Evolutionary conservation across 176 grass and related monocot species (phyloP).

Genomic region (Chloris gayana): DNA sequence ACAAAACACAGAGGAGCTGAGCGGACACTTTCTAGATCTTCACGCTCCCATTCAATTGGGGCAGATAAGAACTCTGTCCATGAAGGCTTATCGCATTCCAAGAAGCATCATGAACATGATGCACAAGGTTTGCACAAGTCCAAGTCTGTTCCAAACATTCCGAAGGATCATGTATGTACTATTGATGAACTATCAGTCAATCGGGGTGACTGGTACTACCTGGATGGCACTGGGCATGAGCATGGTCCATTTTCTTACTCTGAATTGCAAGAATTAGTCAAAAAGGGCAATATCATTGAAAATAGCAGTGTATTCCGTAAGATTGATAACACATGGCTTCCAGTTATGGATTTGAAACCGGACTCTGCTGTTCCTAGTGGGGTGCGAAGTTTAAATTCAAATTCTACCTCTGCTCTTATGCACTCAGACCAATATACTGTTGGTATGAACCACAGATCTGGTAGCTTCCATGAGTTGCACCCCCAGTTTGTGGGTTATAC

Average conservation of each 20-base stretch:
- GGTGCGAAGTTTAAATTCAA: conserved; percentile 39
- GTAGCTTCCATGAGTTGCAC: conserved; percentile 70
- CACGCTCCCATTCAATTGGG: conserved; percentile 66
- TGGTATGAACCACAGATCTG: conserved; percentile 45
- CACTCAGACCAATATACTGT: conserved; percentile 26
- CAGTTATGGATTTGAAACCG: conserved; percentile 67
- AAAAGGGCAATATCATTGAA: conserved; percentile 73
- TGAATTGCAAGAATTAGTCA: conserved; percentile 83
- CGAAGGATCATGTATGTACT: conserved; percentile 88
- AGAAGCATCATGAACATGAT: conserved; percentile 71
- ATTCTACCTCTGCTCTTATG: conserved; percentile 39
- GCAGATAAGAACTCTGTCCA: conserved; percentile 68
- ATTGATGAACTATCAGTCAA: conserved; percentile 77
- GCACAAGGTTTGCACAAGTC: conserved; percentile 72
- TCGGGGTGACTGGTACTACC: conserved; percentile 88
- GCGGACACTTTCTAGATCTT: conserved; percentile 64
- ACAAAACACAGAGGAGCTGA: conserved; percentile 64
- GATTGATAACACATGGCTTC: conserved; percentile 93
- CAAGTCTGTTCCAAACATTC: conserved; percentile 64
- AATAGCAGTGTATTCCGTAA: conserved; percentile 88
- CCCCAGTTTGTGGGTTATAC: conserved; percentile 94
- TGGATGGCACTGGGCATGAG: conserved; percentile 91
- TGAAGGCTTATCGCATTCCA: conserved; percentile 66
- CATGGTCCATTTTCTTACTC: conserved; percentile 85
- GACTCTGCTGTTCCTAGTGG: conserved; percentile 34